Evolutionary conservation across 2,329 filamentous ascomycete species (phyloP).

Genomic region (Pseudogymnoascus sp.): DNA sequence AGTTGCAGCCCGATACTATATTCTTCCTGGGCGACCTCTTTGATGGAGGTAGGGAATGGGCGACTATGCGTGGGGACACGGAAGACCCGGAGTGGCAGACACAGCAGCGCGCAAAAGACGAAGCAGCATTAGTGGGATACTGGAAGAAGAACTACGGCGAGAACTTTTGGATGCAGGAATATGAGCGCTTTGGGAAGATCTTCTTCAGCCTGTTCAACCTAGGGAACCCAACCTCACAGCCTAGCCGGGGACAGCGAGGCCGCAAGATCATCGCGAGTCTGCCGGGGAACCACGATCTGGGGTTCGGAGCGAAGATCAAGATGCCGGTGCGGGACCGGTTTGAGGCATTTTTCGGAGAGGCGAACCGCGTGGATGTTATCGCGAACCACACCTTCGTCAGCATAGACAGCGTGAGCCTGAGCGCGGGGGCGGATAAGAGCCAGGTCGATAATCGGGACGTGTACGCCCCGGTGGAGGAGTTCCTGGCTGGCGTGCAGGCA

Average conservation of each 20-base stretch:
- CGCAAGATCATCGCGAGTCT: slow-evolving; percentile 76
- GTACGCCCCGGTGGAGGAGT: slow-evolving; percentile 69
- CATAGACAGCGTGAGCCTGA: slow-evolving; percentile 81
- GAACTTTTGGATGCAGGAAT: slow-evolving; percentile 80
- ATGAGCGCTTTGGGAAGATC: slow-evolving; percentile 74
- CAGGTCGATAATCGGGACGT: slow-evolving; percentile 51
- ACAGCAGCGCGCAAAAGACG: slow-evolving; percentile 42
- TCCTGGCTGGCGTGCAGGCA: slow-evolving; percentile 60
- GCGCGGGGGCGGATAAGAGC: slow-evolving; percentile 51
- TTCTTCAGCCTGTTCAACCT: slow-evolving; percentile 67
- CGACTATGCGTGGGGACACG: slow-evolving; percentile 56
- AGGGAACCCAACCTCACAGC: slow-evolving; percentile 45
- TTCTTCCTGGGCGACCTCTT: slow-evolving; percentile 93
- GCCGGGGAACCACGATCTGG: slow-evolving; percentile 92
- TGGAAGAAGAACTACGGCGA: slow-evolving; percentile 73
- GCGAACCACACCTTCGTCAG: slow-evolving; percentile 95
- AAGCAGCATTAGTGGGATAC: slow-evolving; percentile 50
- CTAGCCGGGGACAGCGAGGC: slow-evolving; percentile 49
- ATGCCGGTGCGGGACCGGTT: slow-evolving; percentile 75
- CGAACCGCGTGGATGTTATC: slow-evolving; percentile 84
- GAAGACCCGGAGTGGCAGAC: slow-evolving; percentile 53
- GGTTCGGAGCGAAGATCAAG: slow-evolving; percentile 82
- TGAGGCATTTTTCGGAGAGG: slow-evolving; percentile 78
- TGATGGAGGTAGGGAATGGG: slow-evolving; percentile 94
- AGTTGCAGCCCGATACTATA: slow-evolving; percentile 75